Evolutionary conservation across 176 grass and related monocot genomes (phyloP), one percentile per base, ranked within the genome.

Genomic region (Carex pumila): DNA sequence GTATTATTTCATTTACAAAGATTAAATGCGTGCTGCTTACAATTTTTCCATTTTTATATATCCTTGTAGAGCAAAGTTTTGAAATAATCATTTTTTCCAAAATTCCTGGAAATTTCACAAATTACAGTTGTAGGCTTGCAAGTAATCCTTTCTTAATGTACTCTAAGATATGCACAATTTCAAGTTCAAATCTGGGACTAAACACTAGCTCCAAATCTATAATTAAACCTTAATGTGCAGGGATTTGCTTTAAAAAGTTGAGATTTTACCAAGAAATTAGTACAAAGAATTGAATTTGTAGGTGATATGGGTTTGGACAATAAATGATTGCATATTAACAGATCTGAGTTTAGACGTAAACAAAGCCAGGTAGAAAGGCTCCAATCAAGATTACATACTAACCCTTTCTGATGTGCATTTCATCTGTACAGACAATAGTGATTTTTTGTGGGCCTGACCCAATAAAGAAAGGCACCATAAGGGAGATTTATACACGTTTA

Each of bases 391-490:
- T 39, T 39, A 39, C 37, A 39, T 39, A 39, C 37, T 39, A 39
- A 39, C 37, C 0, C 5, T 39, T 50, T 56, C 6, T 31, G 15
- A 77, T 32, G 55, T 56, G 21, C 12, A 77, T 77, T 90, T 34
- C 32, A 39, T 86, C 82, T 64, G 58, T 52, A 86, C 89, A 98
- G 96, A 79, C 92, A 84, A 63, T 88, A 65, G 90, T 90, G 78
- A 54, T 95, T 19, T 95, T 98, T 80, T 93, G 87, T 34, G 84
- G 86, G 50, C 73, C 83, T 0, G 86, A 93, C 9, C 82, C 91
- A 81, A 80, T 98, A 81, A 98, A 91, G 82, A 83, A 91, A 29
- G 86, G 89, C 34, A 86, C 77, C 21, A 86, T 93, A 56, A 70
- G 85, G 25, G 86, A 89, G 54, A 88, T 93, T 73, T 86, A 89